Evolutionary conservation across 129 eudicot genomes (phyloP).

Genomic region (Pseudognaphalium luteoalbum): DNA sequence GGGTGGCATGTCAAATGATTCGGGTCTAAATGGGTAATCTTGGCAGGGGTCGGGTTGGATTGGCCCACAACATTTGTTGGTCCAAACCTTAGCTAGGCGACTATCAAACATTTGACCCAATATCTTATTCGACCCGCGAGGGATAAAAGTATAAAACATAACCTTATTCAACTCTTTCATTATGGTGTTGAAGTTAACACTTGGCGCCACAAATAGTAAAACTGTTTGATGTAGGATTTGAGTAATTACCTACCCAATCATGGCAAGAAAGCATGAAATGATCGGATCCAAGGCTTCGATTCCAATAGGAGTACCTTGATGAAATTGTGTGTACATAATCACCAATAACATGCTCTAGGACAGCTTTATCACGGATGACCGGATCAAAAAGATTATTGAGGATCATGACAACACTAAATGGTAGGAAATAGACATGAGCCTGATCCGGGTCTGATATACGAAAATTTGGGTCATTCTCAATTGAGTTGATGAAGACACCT

Average conservation of each 20-base stretch:
- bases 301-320: conserved; percentile 70
- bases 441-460: conserved; percentile 49
- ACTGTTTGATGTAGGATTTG: conserved; percentile 17
- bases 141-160: too few species aligned
- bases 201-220: not conserved
- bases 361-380: conserved; percentile 68
- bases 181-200: not conserved
- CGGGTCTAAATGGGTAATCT: not conserved
- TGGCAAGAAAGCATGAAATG: conserved; percentile 96
- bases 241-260: conserved; percentile 67
- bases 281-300: conserved; percentile 82
- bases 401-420: conserved; percentile 80
- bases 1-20: not conserved
- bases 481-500: conserved; percentile 58
- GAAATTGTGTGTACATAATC: conserved; percentile 62
- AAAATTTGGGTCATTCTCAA: conserved; percentile 46
- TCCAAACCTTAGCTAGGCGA: not conserved
- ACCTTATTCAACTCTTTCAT: too few species aligned
- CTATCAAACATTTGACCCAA: too few species aligned
- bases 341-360: conserved; percentile 53
- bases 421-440: conserved; percentile 83
- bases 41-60: not conserved
- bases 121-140: too few species aligned
- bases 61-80: not conserved
- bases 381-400: conserved; percentile 69